Conservation (phyloP, 2,329 filamentous ascomycete species). For the Magnaporthiopsis rhizophila region DNA sequence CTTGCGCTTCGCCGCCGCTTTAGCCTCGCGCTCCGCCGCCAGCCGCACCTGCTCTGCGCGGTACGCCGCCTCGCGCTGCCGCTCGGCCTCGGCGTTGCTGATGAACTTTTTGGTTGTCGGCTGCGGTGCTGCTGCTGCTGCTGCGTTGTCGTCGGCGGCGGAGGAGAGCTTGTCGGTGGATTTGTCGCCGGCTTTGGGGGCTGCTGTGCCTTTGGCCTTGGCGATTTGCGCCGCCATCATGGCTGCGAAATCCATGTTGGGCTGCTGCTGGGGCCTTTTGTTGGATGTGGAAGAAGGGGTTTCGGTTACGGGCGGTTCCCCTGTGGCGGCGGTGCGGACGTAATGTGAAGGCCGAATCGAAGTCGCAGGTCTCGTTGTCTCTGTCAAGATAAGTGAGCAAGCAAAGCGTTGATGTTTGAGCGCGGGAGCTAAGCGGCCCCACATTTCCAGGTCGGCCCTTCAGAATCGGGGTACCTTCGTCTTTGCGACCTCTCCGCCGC, state of each 20-base stretch:
- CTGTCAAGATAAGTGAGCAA: no score
- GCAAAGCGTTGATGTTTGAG: no score
- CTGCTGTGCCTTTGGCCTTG: slow-evolving; percentile 56
- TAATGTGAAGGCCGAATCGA: not conserved
- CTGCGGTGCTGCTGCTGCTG: not conserved
- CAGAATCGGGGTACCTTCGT: no score
- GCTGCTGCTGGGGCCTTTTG: not conserved
- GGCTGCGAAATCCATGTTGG: slow-evolving; percentile 85
- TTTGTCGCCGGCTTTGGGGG: slow-evolving; percentile 19
- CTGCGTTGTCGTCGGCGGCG: not conserved
- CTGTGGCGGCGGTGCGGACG: not conserved
- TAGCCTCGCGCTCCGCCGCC: slow-evolving; percentile 62
- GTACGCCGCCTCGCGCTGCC: slow-evolving; percentile 72
- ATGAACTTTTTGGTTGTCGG: slow-evolving; percentile 62
- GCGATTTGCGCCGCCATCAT: slow-evolving; percentile 90
- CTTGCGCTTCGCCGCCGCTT: slow-evolving; percentile 72
- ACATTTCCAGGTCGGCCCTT: no score
- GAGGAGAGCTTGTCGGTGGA: not conserved
- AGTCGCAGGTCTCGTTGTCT: no score
- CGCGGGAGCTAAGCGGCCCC: no score
- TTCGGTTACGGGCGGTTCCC: not conserved
- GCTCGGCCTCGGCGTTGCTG: slow-evolving; percentile 79
- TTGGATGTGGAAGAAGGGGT: not conserved
- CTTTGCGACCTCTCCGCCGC: no score
- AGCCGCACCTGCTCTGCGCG: slow-evolving; percentile 69